Evolutionary conservation across 2,329 filamentous ascomycete species (phyloP).

Genomic region (Fusarium sp.): DNA sequence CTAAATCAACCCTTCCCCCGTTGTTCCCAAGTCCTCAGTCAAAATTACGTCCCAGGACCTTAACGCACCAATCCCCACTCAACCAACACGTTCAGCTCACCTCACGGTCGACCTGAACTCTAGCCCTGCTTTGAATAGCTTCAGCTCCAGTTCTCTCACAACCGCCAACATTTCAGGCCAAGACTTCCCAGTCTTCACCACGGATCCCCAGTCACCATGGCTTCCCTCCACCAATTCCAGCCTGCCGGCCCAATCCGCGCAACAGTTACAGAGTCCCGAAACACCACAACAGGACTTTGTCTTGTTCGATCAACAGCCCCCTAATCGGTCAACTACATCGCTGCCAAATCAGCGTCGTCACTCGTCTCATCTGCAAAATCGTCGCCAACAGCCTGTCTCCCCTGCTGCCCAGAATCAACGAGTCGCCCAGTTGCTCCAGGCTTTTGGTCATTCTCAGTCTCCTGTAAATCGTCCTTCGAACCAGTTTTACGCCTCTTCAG

Average conservation of each 20-base stretch:
- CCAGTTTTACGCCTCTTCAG: constrained; percentile 77
- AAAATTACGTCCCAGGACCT: constrained; percentile 66
- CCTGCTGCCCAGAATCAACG: constrained; percentile 67
- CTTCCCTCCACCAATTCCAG: constrained; percentile 76
- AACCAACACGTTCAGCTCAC: constrained; percentile 61
- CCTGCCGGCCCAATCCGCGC: constrained; percentile 74
- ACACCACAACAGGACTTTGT: constrained; percentile 79
- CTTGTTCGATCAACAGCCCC: constrained; percentile 72
- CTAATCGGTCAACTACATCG: constrained; percentile 56
- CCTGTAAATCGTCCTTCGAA: constrained; percentile 68
- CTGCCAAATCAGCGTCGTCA: constrained; percentile 60
- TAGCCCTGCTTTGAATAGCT: constrained; percentile 69
- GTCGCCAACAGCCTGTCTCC: constrained; percentile 56
- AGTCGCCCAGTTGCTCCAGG: constrained; percentile 70
- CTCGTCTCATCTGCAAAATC: constrained; percentile 61
- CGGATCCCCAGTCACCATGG: constrained; percentile 87
- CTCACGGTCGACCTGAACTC: constrained; percentile 77
- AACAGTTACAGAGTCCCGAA: constrained; percentile 65
- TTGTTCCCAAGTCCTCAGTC: constrained; percentile 57
- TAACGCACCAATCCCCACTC: constrained; percentile 62
- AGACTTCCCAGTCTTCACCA: constrained; percentile 83
- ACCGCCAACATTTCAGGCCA: constrained; percentile 72
- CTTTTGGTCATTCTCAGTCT: constrained; percentile 68
- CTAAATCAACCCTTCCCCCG: constrained; percentile 63
- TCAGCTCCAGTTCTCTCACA: constrained; percentile 68